Base-by-base conservation (phyloP, 768 basidiomycete genomes). In the Chalciporus piperatus region DNA sequence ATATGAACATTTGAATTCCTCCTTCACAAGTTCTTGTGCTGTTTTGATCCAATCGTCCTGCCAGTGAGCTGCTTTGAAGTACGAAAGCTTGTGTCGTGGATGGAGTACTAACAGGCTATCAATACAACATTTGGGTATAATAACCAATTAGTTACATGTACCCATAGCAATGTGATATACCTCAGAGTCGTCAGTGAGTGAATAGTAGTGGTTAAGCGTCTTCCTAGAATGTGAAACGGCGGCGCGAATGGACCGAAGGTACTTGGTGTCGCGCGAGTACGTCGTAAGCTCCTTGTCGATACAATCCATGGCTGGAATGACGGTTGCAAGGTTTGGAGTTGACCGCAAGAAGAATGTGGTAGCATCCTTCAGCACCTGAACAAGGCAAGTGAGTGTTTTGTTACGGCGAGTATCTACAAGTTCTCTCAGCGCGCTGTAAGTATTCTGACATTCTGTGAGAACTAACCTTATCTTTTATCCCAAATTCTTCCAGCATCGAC, bases 61-160 rank as follows among this genome's bases (percentile, higher is more conserved):
- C 25, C 25, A 25, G 4, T 25, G 25, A 3, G 25, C 25, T 3
- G 3, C 7, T 7, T 25, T 25, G 25, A 74, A 72, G 50, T 74
- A 75, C 13, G 52, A 47, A 3, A 72, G 61, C 56, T 74, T 74
- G 61, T 70, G 60, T 0, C 52, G 49, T 3, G 70, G 72, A 52
- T 74, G 69, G 11, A 74, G 64, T 17, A 73, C 71, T 74, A 20
- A 11, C 22, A 19, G n/a, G n/a, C n/a, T n/a, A n/a, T n/a, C n/a
- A n/a, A n/a, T n/a, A n/a, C n/a, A n/a, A n/a, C n/a, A n/a, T n/a
- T n/a, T n/a, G n/a, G n/a, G n/a, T n/a, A n/a, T n/a, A n/a, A n/a
- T n/a, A n/a, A n/a, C n/a, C n/a, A 3, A 32, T 33, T 37, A 61
- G 60, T 12, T 44, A 67, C 67, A 47, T 58, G 64, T 20, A 45